Evolutionary conservation across 805 yeast genomes (phyloP), one percentile per base, ranked within the genome.

Genomic region (Candida takata): DNA sequence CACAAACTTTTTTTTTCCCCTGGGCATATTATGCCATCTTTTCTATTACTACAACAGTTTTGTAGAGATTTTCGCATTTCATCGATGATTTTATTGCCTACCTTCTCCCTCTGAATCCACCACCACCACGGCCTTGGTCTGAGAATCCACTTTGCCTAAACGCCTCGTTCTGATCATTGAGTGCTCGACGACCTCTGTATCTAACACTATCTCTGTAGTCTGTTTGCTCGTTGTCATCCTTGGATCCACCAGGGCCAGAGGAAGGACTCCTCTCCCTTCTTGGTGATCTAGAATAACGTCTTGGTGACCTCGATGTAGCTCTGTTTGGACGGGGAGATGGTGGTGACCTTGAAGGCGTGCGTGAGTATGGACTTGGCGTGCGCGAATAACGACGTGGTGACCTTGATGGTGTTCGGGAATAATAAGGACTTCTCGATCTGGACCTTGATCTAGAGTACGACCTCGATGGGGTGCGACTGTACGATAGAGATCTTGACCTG

Each of bases 261-360:
- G 33, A 19, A 8, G 38, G 30, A 5, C 26, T 28, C 25, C 36
- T 32, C 24, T 19, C 31, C 31, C 31, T 26, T 11, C 9, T 24
- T 8, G 32, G 29, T 9, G 40, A 29, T 29, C 33, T 31, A 5
- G 23, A 7, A 20, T 20, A 20, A 18, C 37, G 16, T 5, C 27
- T n/a, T 16, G 31, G 36, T 29, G 41, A 33, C 26, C 37, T 29
- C 3, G 41, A 33, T 30, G 24, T 28, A 3, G 29, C n/a, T n/a
- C 23, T 13, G n/a, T 6, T 13, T 32, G 33, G 13, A 14, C 33
- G 27, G 27, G 29, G 41, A 47, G n/a, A n/a, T n/a, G n/a, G n/a
- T n/a, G 38, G 39, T 17, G 52, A 33, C 34, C 54, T 41, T 14
- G 60, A 45, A 10, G 50, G 51, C 1, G 57, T 40, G 27, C 52